These are phyloP conservation scores for Paradendryphiella salina DNA, from an alignment of 2,329 filamentous ascomycete genomes.

Conservation along the genomic window DNA sequence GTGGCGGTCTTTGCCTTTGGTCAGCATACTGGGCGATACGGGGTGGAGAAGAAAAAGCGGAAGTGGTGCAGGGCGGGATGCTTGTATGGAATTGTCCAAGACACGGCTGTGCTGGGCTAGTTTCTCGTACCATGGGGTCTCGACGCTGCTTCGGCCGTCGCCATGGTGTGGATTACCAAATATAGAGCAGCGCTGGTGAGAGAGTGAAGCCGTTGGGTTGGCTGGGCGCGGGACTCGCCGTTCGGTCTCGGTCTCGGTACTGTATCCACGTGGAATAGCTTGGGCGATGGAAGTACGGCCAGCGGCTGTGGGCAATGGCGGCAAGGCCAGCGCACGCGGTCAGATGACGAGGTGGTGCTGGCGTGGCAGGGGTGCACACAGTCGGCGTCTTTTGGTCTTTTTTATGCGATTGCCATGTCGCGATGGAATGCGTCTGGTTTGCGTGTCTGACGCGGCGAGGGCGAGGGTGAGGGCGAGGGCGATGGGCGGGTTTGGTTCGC, in stretches of 20 bases:
- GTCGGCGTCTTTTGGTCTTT: background rate
- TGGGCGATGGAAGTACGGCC: background rate
- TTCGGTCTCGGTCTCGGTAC: slow-evolving; percentile 9
- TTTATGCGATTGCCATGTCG: background rate
- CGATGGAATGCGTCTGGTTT: background rate
- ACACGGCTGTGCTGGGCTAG: slow-evolving; percentile 31
- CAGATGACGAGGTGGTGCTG: too few relatives aligned
- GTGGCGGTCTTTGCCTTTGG: slow-evolving; percentile 63
- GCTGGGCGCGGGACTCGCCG: slow-evolving; percentile 10
- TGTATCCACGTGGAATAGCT: slow-evolving; percentile 15
- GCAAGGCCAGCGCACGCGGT: background rate
- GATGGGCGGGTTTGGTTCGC: background rate
- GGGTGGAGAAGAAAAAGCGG: background rate
- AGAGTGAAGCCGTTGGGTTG: slow-evolving; percentile 1
- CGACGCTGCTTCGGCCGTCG: slow-evolving; percentile 51
- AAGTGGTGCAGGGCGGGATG: slow-evolving; percentile 4
- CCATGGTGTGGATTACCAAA: slow-evolving; percentile 41
- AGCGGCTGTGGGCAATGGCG: background rate
- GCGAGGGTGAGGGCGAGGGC: background rate
- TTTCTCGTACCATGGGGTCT: slow-evolving; percentile 49
- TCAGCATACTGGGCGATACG: slow-evolving; percentile 26
- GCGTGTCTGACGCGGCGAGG: slow-evolving; percentile 1
- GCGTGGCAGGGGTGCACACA: background rate
- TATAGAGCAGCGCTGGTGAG: slow-evolving; percentile 10
- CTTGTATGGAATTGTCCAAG: slow-evolving; percentile 4